These are phyloP conservation scores for Solanum chacoense DNA, from an alignment of 305 asterid species.

Conservation along the genomic window DNA sequence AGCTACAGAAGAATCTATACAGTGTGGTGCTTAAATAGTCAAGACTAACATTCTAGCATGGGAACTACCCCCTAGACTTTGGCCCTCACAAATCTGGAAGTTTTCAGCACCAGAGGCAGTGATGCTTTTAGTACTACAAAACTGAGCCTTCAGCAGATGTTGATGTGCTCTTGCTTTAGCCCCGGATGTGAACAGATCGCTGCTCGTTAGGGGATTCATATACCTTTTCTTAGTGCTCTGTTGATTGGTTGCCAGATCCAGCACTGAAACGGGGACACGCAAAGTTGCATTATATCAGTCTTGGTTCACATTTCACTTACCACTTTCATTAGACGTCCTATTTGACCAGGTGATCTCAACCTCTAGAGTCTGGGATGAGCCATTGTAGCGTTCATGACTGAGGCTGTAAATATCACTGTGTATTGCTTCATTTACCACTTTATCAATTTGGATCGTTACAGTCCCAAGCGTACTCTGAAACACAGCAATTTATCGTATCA, in stretches of 20 bases:
- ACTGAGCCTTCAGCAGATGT: not conserved
- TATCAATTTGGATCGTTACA: slow-evolving; percentile 86
- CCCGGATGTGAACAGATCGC: not conserved
- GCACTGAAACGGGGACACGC: not conserved
- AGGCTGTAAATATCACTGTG: slow-evolving; percentile 50
- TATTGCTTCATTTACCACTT: slow-evolving; percentile 78
- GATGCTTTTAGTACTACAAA: not conserved
- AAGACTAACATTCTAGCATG: not conserved
- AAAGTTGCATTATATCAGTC: not conserved
- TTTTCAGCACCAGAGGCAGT: not conserved
- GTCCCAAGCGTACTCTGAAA: slow-evolving; percentile 82
- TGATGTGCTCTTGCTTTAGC: not conserved
- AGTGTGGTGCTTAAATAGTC: not conserved
- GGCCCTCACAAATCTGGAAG: not conserved
- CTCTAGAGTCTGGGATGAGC: slow-evolving; percentile 52
- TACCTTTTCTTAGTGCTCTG: not conserved
- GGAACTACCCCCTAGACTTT: not conserved
- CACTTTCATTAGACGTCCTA: slow-evolving; percentile 24
- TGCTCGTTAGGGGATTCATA: not conserved
- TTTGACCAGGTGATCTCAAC: slow-evolving; percentile 73
- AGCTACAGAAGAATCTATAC: not conserved
- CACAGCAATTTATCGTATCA: not conserved
- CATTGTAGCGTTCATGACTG: slow-evolving; percentile 33
- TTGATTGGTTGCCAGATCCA: not conserved
- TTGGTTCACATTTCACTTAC: not conserved